Base-by-base conservation (phyloP, 129 eudicot genomes). In the Ambrosia artemisiifolia region DNA sequence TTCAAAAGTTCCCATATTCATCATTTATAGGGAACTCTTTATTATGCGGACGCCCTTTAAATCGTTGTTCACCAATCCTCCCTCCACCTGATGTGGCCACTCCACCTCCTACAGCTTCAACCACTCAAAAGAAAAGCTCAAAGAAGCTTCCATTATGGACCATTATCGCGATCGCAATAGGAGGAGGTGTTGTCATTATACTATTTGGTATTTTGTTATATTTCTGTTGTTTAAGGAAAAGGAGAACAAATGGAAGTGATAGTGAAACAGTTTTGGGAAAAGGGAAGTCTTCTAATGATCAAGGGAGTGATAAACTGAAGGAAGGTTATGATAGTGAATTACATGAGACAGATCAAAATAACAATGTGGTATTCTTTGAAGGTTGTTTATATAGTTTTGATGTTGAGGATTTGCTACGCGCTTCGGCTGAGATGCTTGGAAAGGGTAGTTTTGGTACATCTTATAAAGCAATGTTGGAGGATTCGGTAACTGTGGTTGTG, bases 271-370 rank as follows among this genome's bases (percentile, higher is more conserved):
- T 24, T 24, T 24, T 24, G 1, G 28, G 1, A 24, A 24, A 24
- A 24, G 28, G 28, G 28, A 24, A 24, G 28, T 24, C 28, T 24
- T 24, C 28, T 43, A 51, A 81, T 13, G 94, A 87, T n/a, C 75
- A 87, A 75, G 80, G 96, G 85, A 79, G 90, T 71, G 96, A 90
- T 72, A 87, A 90, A 63, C 94, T 94, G 2, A 72, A 83, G 54
- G 89, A 85, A 57, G 88, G 83, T 76, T 90, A 87, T 56, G 89
- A 91, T 32, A 90, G 96, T 75, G 96, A 94, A 61, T 87, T 87
- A 8, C 96, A 90, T 75, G 96, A 87, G 72, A 89, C 91, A 16
- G 93, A 85, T 75, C 28, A 24, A 24, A 87, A 87, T 71, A 67
- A 74, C 38, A 80, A 80, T 56, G 34, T 81, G 38, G 85, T 76